Evolutionary conservation across 441 rosid genomes (phyloP), one percentile per base, ranked within the genome.

Genomic region (Adansonia madagascariensis): DNA sequence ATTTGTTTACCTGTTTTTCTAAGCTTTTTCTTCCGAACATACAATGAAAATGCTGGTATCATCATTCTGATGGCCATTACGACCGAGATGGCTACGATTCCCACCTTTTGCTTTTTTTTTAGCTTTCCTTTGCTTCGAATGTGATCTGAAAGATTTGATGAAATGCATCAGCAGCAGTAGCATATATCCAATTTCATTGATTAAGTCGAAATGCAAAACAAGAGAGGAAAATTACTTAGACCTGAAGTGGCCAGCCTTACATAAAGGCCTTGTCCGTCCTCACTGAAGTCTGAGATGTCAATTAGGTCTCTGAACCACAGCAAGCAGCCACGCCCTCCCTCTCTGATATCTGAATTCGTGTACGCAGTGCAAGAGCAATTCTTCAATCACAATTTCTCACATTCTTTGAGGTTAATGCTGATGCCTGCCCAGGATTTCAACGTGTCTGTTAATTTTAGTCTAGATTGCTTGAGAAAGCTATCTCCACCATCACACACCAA

Each of bases 351-450:
- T 10, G 71, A 64, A 79, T 43, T 66, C 0, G 83, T 64, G n/a
- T 79, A 81, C 10, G 80, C 84, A 1, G 77, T 77, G 24, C 86
- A 84, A 15, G 82, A 81, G 49, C 80, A 81, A 50, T 78, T 49
- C 62, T 9, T 57, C 31, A 57, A 57, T 20, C 62, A 57, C 31
- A 57, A 8, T 57, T 57, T 20, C 35, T 57, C 62, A 56, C 61
- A 57, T 4, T 57, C 62, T 12, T 57, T 20, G 10, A 57, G 62
- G 22, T 20, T 27, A 20, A 57, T 20, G 62, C 62, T 20, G 9
- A 57, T 57, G 14, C 22, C 12, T 57, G 62, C 31, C 31, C 62
- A 57, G 9, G 62, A 20, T 20, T 57, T 57, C 10, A 27, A 57
- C 20, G 81, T 71, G 41, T 75, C 72, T 1, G 73, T 63, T n/a